phyloP scores from a whole-genome alignment of 305 asterid genomes.

The Solanum hybrid region DNA sequence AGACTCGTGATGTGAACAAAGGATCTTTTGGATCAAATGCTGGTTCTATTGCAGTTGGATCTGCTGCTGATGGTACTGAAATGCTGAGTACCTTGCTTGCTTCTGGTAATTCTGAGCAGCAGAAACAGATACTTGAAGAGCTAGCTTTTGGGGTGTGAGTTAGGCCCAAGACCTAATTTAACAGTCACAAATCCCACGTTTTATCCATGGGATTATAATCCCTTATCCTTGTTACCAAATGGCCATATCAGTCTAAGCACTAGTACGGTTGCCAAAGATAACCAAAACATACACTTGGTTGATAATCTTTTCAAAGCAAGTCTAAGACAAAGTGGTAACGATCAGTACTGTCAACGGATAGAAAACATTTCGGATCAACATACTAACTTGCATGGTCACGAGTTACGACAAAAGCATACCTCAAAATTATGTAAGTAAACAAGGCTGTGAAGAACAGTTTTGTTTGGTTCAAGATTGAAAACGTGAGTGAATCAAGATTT shows the following conservation, averaged over 20 bases:
- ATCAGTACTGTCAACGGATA: neutral
- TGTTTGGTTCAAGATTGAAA: conserved; percentile 95
- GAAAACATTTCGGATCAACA: neutral
- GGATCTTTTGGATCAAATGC: conserved; percentile 15
- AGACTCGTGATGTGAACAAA: conserved; percentile 18
- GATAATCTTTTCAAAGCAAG: neutral
- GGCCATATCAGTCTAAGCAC: neutral
- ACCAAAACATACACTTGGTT: neutral
- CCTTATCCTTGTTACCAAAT: neutral
- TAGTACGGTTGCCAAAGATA: neutral
- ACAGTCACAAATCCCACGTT: neutral
- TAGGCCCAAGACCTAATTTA: no score
- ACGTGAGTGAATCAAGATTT: conserved; percentile 94
- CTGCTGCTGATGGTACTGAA: conserved; percentile 40
- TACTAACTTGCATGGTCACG: neutral
- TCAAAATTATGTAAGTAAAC: conserved; percentile 66
- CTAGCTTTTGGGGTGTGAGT: neutral
- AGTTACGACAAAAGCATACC: conserved; percentile 34
- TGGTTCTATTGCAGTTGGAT: conserved; percentile 19
- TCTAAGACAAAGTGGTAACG: neutral
- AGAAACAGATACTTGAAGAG: conserved; percentile 75
- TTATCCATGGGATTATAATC: neutral
- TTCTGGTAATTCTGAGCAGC: conserved; percentile 57
- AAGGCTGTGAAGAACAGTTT: conserved; percentile 89
- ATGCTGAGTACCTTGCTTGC: conserved; percentile 68